These are phyloP conservation scores for Cenchrus purpureus DNA, from an alignment of 176 grass and related monocot genomes.

Conservation along the genomic window DNA sequence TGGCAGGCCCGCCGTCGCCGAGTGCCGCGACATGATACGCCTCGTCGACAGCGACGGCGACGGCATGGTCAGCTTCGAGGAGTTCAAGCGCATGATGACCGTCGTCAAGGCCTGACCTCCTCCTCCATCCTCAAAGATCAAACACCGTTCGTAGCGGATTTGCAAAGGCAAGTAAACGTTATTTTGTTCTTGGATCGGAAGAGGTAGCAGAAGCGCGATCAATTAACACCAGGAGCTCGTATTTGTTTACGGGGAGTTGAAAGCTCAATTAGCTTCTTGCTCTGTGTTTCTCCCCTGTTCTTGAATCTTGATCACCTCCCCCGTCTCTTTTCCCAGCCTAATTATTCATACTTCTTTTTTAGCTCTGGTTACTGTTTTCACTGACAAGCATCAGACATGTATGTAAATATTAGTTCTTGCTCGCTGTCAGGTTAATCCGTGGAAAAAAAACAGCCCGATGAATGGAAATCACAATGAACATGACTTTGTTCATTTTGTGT, in stretches of 20 bases:
- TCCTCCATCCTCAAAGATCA: background rate
- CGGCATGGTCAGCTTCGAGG: constrained; percentile 88
- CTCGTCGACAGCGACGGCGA: constrained; percentile 87
- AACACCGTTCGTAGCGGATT: constrained; percentile 2
- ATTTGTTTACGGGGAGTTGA: constrained; percentile 20
- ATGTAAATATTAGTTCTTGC: constrained; percentile 63
- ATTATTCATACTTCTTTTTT: constrained; percentile 14
- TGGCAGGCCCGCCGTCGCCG: constrained; percentile 51
- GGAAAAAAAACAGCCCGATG: constrained; percentile 2
- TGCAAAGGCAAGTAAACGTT: constrained; percentile 35
- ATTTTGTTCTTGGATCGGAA: constrained; percentile 40
- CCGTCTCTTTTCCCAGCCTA: background rate
- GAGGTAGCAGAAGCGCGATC: constrained; percentile 35
- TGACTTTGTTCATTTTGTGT: background rate
- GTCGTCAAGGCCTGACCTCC: constrained; percentile 53
- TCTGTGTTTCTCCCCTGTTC: constrained; percentile 47
- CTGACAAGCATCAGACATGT: constrained; percentile 45
- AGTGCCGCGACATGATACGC: constrained; percentile 89
- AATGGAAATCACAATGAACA: constrained; percentile 8
- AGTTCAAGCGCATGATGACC: constrained; percentile 98
- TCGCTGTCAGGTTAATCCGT: constrained; percentile 31
- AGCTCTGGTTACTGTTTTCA: constrained; percentile 10
- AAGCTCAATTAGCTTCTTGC: constrained; percentile 39
- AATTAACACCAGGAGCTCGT: constrained; percentile 22
- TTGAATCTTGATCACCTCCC: constrained; percentile 7